phyloP scores from a whole-genome alignment of 75 land plant species.

The Sequoia sempervirens region DNA sequence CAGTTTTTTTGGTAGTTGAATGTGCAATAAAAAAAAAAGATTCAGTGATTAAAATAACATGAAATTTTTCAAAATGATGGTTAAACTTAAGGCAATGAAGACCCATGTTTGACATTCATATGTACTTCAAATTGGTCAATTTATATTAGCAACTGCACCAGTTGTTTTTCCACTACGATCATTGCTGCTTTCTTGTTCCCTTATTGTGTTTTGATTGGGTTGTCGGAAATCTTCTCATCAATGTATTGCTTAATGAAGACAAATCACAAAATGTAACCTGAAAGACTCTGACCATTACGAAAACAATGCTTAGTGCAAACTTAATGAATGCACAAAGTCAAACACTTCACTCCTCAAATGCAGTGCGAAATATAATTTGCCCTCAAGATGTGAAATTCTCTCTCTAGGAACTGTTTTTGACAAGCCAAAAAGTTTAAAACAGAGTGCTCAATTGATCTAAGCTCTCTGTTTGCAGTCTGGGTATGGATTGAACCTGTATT shows the following conservation, averaged over 20 bases:
- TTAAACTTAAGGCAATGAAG: not conserved
- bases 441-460: not conserved
- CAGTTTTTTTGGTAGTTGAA: not conserved
- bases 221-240: not conserved
- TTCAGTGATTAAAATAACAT: not conserved
- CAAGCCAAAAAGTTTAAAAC: not conserved
- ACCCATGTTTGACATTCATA: not conserved
- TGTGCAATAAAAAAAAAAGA: not conserved
- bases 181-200: not conserved
- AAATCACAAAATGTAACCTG: not conserved
- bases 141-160: not conserved
- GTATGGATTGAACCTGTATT: too few relatives aligned
- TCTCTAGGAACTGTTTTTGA: not conserved
- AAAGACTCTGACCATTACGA: too few relatives aligned
- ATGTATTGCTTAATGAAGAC: not conserved
- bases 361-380: not conserved
- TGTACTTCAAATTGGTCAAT: not conserved
- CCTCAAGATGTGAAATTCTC: not conserved
- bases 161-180: not conserved
- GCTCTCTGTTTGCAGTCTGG: not conserved
- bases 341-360: not conserved
- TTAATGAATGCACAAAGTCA: not conserved
- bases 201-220: not conserved
- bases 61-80: not conserved
- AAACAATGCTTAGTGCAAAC: not conserved